These are phyloP conservation scores for Dendrobium catenatum DNA, from an alignment of 106 monocot species.

Conservation along the genomic window DNA sequence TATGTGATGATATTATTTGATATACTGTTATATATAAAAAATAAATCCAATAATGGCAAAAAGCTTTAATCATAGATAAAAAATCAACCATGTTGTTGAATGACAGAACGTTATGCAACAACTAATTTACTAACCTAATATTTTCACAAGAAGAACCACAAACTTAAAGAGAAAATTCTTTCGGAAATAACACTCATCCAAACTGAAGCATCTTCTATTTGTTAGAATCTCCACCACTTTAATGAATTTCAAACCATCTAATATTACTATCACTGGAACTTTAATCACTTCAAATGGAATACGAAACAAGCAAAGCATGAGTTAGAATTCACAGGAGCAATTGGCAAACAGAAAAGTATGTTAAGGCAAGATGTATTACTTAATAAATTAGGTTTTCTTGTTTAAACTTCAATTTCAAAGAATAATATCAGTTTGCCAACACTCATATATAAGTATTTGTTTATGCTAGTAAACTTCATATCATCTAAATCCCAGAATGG, in stretches of 20 bases:
- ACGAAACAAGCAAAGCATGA: neutral
- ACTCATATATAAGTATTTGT: neutral
- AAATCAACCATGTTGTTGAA: neutral
- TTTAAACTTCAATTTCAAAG: neutral
- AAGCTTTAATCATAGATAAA: neutral
- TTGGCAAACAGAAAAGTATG: neutral
- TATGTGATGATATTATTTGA: neutral
- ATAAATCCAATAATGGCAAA: neutral
- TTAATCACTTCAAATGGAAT: neutral
- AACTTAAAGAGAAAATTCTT: neutral
- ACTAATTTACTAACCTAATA: neutral
- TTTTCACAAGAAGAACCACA: neutral
- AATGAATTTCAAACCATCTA: neutral
- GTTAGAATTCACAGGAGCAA: neutral
- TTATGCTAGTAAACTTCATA: neutral
- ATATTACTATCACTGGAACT: neutral
- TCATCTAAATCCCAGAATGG: conserved; percentile 16
- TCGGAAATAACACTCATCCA: neutral
- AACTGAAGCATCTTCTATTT: neutral
- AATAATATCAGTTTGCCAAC: neutral
- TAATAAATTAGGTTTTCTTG: neutral
- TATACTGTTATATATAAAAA: neutral
- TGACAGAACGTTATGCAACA: neutral
- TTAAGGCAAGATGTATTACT: neutral
- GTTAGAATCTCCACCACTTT: neutral